Base-by-base conservation (phyloP, 345 rosid genomes). In the Carallia pectinifolia region DNA sequence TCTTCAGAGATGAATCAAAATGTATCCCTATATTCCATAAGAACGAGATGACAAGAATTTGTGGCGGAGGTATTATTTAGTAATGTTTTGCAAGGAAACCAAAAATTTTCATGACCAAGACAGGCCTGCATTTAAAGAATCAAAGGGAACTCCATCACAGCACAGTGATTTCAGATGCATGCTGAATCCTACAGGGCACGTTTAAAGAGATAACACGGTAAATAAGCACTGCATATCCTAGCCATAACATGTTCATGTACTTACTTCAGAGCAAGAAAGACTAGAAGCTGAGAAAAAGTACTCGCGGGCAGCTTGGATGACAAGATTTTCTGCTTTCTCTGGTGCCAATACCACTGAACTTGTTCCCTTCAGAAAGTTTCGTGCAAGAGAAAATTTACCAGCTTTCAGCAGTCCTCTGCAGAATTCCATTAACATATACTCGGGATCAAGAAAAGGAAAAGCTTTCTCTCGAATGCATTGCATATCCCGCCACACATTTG, bases 401-500 rank as follows among this genome's bases (percentile, higher is more conserved):
- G 96, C 97, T 86, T 92, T 95, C 73, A 92, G 83, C 69, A 92
- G 83, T 74, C 98, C 99, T 83, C 97, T 85, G 86, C 98, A 92
- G 82, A 92, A 95, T 78, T 95, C 99, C 61, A 82, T 79, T 73
- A 95, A 77, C 90, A 95, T 87, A 61, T 84, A 92, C 79, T 95
- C 98, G 55, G 85, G 89, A 71, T 95, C 94, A 53, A 95, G 85
- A 78, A 90, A 95, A 67, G 90, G 81, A 86, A 95, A 90, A 70
- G 96, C 98, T 85, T 89, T 95, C 77, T 92, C 96, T 66, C 71
- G 85, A 80, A 92, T 75, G 67, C 73, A 85, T 72, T 82, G 96
- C 86, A 95, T 74, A 81, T 95, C 97, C 58, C 89, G 90, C 99
- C 98, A 95, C 98, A 95, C 85, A 85, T 80, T 90, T 64, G 99